These are phyloP conservation scores for Septoria petroselini DNA, from an alignment of 2,329 filamentous ascomycete species.

Conservation along the genomic window DNA sequence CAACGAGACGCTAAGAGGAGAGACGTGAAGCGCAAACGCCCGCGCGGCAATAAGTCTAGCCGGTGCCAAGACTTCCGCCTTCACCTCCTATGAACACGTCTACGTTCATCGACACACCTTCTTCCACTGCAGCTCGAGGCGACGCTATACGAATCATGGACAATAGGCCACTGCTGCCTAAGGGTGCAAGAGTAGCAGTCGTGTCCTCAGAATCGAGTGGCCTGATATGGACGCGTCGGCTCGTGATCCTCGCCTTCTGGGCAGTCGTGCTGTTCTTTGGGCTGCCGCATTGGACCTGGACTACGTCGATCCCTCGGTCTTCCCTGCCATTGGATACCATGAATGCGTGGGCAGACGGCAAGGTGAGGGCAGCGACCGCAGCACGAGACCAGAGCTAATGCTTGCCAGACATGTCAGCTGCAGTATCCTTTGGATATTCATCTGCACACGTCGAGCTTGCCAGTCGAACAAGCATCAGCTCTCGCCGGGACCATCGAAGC, in stretches of 20 bases:
- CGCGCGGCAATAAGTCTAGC: no score
- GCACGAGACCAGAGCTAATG: background rate
- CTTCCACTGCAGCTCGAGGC: background rate
- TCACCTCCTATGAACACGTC: no score
- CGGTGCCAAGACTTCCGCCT: no score
- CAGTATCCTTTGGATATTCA: slow-evolving; percentile 83
- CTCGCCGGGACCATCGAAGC: slow-evolving; percentile 79
- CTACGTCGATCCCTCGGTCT: slow-evolving; percentile 87
- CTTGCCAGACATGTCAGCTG: slow-evolving; percentile 71
- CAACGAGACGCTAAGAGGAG: no score
- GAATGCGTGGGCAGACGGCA: slow-evolving; percentile 87
- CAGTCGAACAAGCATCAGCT: slow-evolving; percentile 43
- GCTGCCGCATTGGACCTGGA: slow-evolving; percentile 92
- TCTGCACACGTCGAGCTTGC: slow-evolving; percentile 61
- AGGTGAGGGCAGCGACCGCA: slow-evolving; percentile 54
- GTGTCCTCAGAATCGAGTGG: slow-evolving; percentile 59
- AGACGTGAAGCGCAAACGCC: no score
- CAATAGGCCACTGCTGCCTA: background rate
- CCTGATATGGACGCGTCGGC: slow-evolving; percentile 65
- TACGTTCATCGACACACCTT: no score
- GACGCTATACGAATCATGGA: slow-evolving; percentile 13
- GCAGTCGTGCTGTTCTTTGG: slow-evolving; percentile 76
- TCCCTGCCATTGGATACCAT: slow-evolving; percentile 79
- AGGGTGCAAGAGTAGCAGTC: background rate
- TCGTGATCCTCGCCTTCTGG: slow-evolving; percentile 88